These are phyloP conservation scores for Westerdykella ornata DNA, from an alignment of 2,329 filamentous ascomycete genomes.

Conservation along the genomic window DNA sequence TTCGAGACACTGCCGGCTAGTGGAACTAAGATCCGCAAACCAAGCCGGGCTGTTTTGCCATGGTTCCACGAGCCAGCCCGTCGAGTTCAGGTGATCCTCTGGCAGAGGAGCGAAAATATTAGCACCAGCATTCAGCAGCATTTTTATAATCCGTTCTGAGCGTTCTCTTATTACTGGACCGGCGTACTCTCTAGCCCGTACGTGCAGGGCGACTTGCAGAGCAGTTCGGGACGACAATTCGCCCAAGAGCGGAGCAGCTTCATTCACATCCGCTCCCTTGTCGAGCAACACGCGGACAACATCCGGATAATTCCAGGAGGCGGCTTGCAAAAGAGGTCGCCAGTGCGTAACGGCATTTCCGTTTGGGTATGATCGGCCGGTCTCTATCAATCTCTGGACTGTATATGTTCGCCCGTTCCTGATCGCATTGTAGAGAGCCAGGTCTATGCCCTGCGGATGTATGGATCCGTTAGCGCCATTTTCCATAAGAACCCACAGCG, in stretches of 20 bases:
- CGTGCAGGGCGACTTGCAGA: slow-evolving; percentile 24
- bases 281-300: slow-evolving; percentile 26
- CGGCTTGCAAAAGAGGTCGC: slow-evolving; percentile 28
- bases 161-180: slow-evolving; percentile 10
- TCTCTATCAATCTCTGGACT: slow-evolving; percentile 21
- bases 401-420: slow-evolving; percentile 28
- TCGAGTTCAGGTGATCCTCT: slow-evolving; percentile 12
- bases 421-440: slow-evolving; percentile 33
- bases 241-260: slow-evolving; percentile 8
- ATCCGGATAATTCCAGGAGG: slow-evolving; percentile 27
- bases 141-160: slow-evolving; percentile 21
- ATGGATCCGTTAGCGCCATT: slow-evolving; percentile 26
- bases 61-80: slow-evolving; percentile 25
- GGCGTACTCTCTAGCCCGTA: slow-evolving; percentile 15
- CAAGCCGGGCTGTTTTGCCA: slow-evolving; percentile 23
- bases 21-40: slow-evolving; percentile 14
- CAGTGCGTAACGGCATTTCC: slow-evolving; percentile 20
- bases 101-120: slow-evolving; percentile 17
- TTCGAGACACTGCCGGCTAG: slow-evolving; percentile 24
- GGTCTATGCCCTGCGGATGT: slow-evolving; percentile 28
- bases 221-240: slow-evolving; percentile 13
- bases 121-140: slow-evolving; percentile 27
- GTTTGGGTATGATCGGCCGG: slow-evolving; percentile 21
- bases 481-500: slow-evolving; percentile 22
- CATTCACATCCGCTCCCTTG: slow-evolving; percentile 25